Evolutionary conservation across 2,329 filamentous ascomycete species (phyloP), one percentile per base, ranked within the genome.

Genomic region (Coniochaeta pulveracea): DNA sequence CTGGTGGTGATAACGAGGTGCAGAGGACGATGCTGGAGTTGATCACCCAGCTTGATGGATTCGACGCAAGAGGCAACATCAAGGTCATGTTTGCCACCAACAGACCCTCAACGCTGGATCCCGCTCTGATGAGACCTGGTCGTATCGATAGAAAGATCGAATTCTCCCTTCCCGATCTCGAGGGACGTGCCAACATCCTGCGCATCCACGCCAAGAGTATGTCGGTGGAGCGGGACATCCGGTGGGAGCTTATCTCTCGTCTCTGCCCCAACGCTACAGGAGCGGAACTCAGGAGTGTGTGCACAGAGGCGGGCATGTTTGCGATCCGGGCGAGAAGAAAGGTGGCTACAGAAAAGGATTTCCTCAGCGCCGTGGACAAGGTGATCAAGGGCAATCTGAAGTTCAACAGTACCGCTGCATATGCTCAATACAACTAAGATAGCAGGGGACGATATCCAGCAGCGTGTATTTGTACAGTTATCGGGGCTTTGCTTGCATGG

Each of bases 1-100:
- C 89, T 41, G 89, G 89, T 48, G 89, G 89, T 51, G 89, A 96
- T 60, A 96, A 96, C 54, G 89, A 96, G 58, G 89, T 96, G 6
- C 89, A 96, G 61, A 73, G 89, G 64, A 96, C 89, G 43, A 96
- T 96, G 89, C 63, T 96, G 69, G 89, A 96, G 56, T 71, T 96
- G 34, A 96, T 96, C 52, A 96, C 89, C 21, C 89, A 96, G 59
- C 70, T 96, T 29, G 89, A 96, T 52, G 89, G 89, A 42, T 96
- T 96, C 65, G 89, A 96, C 53, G 84, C 86, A 31, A 74, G 89
- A 57, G 89, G 89, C 56, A 96, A 96, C 61, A 96, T 96, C 71
- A 96, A 96, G 64, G 89, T 96, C 60, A 96, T 96, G 89, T 96
- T 96, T 52, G 89, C 89, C 37, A 96, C 89, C 55, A 96, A 96